A percentile compares a stretch with the other conserved stretches of the same genome.
Evolutionary conservation across 176 grass and related monocot genomes (phyloP).

Genomic region (Musa acuminata): DNA sequence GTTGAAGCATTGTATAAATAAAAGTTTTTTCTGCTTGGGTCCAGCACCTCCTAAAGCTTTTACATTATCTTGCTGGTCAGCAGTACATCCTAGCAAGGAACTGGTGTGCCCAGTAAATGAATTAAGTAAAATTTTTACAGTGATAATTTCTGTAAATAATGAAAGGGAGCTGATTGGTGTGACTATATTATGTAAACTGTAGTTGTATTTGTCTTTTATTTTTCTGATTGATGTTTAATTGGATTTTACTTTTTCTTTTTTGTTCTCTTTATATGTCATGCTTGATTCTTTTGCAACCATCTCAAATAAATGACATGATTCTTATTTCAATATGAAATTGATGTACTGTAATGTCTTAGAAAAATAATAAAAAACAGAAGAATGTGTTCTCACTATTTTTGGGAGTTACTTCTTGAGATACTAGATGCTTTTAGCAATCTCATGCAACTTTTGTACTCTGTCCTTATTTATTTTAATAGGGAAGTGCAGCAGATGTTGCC

Average conservation of each 20-base stretch:
- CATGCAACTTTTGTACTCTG: not conserved
- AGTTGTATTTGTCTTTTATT: not conserved
- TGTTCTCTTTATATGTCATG: too few species aligned
- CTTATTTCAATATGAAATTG: too few species aligned
- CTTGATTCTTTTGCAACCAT: too few species aligned
- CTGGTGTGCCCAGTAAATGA: not conserved
- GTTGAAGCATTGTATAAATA: too few species aligned
- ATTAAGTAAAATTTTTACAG: not conserved
- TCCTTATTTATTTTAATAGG: conserved; percentile 32
- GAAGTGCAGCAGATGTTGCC: conserved; percentile 95
- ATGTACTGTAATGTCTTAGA: not conserved
- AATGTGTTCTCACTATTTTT: not conserved
- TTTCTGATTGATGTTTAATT: not conserved
- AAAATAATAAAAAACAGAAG: not conserved
- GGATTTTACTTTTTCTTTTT: too few species aligned
- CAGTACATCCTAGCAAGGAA: too few species aligned
- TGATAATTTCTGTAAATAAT: not conserved
- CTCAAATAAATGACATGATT: too few species aligned
- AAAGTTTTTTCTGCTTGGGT: too few species aligned
- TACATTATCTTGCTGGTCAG: too few species aligned
- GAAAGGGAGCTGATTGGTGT: not conserved
- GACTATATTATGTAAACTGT: not conserved
- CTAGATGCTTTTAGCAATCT: not conserved
- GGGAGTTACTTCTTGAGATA: too few species aligned
- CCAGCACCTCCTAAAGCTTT: too few species aligned